Percentiles rank a stretch among this genome's conserved stretches.
Conservation (phyloP, 164 flowering plant genomes). For the Vitis labrusca region DNA sequence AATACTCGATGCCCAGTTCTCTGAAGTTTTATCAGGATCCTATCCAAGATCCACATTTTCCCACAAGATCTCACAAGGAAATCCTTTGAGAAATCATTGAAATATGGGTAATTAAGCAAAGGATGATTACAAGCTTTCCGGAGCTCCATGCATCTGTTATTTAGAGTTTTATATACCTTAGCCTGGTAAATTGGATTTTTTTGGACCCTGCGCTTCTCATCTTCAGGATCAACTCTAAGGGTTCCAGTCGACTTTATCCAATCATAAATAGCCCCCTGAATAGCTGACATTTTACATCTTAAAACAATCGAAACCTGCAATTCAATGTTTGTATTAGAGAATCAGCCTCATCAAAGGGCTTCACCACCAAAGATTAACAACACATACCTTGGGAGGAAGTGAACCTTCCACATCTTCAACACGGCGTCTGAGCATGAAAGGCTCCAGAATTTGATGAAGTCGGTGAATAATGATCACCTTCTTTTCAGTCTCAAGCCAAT, state of each 20-base stretch:
- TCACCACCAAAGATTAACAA: not conserved
- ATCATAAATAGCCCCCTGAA: constrained; percentile 93
- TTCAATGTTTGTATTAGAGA: constrained; percentile 10
- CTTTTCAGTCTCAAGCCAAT: constrained; percentile 99
- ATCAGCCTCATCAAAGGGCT: constrained; percentile 3
- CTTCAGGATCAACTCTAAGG: constrained; percentile 93
- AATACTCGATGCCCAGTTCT: constrained; percentile 94
- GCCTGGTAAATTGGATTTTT: constrained; percentile 74
- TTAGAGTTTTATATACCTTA: constrained; percentile 63
- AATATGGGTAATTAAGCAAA: constrained; percentile 91
- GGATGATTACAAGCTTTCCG: constrained; percentile 98
- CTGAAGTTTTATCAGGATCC: constrained; percentile 90
- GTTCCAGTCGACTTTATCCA: constrained; percentile 98
- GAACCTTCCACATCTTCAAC: constrained; percentile 99
- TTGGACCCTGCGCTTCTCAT: constrained; percentile 68
- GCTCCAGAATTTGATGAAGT: constrained; percentile 98
- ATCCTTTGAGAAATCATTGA: constrained; percentile 73
- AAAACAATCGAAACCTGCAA: constrained; percentile 89
- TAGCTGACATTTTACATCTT: constrained; percentile 91
- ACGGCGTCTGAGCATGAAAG: constrained; percentile 99
- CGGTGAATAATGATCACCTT: constrained; percentile 96
- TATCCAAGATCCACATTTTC: constrained; percentile 89
- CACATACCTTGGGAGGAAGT: constrained; percentile 89
- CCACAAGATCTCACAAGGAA: constrained; percentile 96
- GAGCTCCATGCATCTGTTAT: constrained; percentile 97